Percentiles rank a stretch among this genome's conserved stretches.
phyloP scores from a whole-genome alignment of 371 early-diverging fungal genomes.

The Actinomortierella wolfii region DNA sequence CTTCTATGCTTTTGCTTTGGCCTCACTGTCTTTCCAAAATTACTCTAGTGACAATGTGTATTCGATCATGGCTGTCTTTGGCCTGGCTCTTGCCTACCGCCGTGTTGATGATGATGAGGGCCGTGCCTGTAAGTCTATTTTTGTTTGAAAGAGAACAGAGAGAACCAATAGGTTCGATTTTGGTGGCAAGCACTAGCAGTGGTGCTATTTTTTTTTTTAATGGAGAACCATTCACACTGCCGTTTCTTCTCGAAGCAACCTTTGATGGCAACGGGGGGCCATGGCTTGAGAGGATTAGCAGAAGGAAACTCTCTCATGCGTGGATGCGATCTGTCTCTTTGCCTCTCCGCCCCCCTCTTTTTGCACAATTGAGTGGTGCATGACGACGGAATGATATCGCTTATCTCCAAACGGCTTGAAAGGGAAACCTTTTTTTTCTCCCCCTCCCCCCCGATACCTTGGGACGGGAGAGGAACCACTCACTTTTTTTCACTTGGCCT shows the following conservation, averaged over 20 bases:
- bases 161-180: not conserved
- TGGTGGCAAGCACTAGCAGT: too few species aligned
- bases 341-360: not conserved
- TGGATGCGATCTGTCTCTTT: slow-evolving; percentile 4
- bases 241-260: not conserved
- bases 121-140: slow-evolving; percentile 69
- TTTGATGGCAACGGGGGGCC: too few species aligned
- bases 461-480: too few species aligned
- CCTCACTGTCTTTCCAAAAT: too few species aligned
- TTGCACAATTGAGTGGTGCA: not conserved
- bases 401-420: too few species aligned
- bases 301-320: too few species aligned
- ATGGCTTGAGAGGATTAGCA: too few species aligned
- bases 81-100: slow-evolving; percentile 84
- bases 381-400: too few species aligned
- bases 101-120: slow-evolving; percentile 84
- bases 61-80: slow-evolving; percentile 89
- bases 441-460: not conserved
- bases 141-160: slow-evolving; percentile 2
- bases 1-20: not conserved
- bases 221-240: not conserved
- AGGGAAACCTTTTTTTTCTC: not conserved
- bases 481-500: too few species aligned
- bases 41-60: slow-evolving; percentile 85
- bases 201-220: not conserved